Conservation (phyloP, 768 basidiomycete genomes). For the Podaxis carcinomalis region DNA sequence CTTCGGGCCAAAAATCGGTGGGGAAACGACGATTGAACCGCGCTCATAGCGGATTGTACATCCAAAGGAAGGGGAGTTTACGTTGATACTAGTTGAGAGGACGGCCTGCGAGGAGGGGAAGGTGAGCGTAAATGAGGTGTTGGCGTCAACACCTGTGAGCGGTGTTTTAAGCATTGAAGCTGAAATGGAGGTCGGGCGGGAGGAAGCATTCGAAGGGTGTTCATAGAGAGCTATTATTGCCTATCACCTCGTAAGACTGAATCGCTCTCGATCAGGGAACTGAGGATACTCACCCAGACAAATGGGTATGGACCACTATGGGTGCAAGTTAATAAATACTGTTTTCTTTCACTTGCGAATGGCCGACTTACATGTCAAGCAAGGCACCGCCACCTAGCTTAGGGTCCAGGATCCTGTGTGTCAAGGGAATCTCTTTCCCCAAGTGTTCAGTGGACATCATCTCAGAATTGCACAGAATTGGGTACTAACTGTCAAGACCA, state of each 20-base stretch:
- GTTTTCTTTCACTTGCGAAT: not conserved
- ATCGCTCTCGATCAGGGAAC: not conserved
- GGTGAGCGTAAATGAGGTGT: slow-evolving; percentile 69
- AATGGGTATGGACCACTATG: slow-evolving; percentile 76
- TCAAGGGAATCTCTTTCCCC: slow-evolving; percentile 55
- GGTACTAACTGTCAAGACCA: slow-evolving; percentile 52
- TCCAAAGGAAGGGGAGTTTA: slow-evolving; percentile 41
- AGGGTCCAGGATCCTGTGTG: slow-evolving; percentile 77
- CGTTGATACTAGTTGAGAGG: slow-evolving; percentile 64
- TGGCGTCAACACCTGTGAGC: slow-evolving; percentile 74
- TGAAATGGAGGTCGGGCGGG: slow-evolving; percentile 52
- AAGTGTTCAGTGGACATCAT: not conserved
- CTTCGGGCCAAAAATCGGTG: slow-evolving; percentile 65
- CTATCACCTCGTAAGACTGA: slow-evolving; percentile 28
- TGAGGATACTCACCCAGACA: slow-evolving; percentile 54
- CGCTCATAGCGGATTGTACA: slow-evolving; percentile 71
- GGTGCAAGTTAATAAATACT: not conserved
- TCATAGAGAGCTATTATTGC: slow-evolving; percentile 78
- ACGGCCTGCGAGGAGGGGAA: slow-evolving; percentile 72
- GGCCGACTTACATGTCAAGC: slow-evolving; percentile 66
- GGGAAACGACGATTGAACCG: slow-evolving; percentile 59
- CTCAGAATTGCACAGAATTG: not conserved
- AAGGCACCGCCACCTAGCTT: slow-evolving; percentile 77
- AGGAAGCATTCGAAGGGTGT: slow-evolving; percentile 63
- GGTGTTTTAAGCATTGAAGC: slow-evolving; percentile 78